phyloP scores from a whole-genome alignment of 441 rosid species.

The Euphorbia neoarborescens region DNA sequence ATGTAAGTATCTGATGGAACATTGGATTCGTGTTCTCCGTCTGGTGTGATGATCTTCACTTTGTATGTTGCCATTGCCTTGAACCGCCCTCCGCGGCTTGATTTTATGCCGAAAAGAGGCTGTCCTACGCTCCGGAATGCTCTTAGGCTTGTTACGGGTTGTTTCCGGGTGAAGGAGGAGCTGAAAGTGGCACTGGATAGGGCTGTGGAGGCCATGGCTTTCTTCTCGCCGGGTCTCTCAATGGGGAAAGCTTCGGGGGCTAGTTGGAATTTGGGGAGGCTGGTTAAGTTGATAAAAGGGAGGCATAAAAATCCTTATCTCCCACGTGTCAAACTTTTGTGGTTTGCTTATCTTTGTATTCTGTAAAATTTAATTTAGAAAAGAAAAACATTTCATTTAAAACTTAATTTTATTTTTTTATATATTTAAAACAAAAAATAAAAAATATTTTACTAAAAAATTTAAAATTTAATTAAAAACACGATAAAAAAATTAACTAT shows the following conservation, averaged over 20 bases:
- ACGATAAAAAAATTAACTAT: too few relatives aligned
- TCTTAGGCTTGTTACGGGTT: conserved; percentile 37
- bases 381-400: too few relatives aligned
- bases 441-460: too few relatives aligned
- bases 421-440: too few relatives aligned
- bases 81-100: conserved; percentile 43
- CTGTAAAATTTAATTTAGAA: too few relatives aligned
- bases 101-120: conserved; percentile 53
- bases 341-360: conserved; percentile 43
- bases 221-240: not conserved
- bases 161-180: conserved; percentile 48
- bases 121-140: conserved; percentile 42
- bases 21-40: conserved; percentile 37
- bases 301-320: conserved; percentile 27
- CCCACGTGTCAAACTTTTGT: conserved; percentile 52
- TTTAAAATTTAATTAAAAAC: too few relatives aligned
- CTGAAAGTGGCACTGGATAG: conserved; percentile 55
- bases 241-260: too few relatives aligned
- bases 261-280: not conserved
- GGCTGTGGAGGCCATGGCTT: conserved; percentile 49
- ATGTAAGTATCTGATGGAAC: conserved; percentile 55
- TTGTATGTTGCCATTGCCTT: conserved; percentile 62
- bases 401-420: too few relatives aligned
- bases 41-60: conserved; percentile 72
- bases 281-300: conserved; percentile 9